Base-by-base conservation (phyloP, 2,329 filamentous ascomycete species). In the Trichocomaceae sp. region DNA sequence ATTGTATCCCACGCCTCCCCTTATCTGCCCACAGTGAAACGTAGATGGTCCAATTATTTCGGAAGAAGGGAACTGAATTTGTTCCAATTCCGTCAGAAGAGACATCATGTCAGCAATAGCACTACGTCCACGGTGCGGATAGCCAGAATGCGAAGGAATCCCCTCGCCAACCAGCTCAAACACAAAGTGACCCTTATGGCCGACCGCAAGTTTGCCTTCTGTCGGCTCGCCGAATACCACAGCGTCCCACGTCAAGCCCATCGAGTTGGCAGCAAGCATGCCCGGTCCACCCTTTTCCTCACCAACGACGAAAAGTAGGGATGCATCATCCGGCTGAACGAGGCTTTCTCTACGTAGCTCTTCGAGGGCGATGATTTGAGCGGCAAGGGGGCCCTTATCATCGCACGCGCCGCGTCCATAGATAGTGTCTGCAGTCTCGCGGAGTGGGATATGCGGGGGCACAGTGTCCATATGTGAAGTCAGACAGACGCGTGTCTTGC, bases 361-460 rank as follows among this genome's bases (percentile, higher is more conserved):
- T 58, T 80, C 73, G 3, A 88, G 73, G 0, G 89, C 89, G 20
- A 79, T 80, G 57, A 92, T 82, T 69, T 91, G 87, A 7, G 88
- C 79, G 0, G 89, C 88, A 12, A 93, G 78, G 62, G 79, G 81
- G 13, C 75, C 84, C 66, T 88, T 63, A 33, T 70, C 70, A 44
- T 88, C 62, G 83, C 84, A 65, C 85, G 80, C 15, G 65, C 71
- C 89, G 31, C 89, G 83, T 2, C 89, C 89, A 50, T 78, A 80
- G 57, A 92, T 87, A 13, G 70, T 75, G 35, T 75, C 64, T 15
- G 66, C 64, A 49, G 62, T 62, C 58, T 60, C 64, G 42, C 76
- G 75, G 69, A 90, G 90, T 0, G 84, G 84, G 57, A 88, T 86
- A 67, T 82, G 83, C 0, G 87, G 87, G 0, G 87, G 86, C 0